Percentiles rank a stretch among this genome's conserved stretches.
These are phyloP conservation scores for Nannochloropsis salina DNA, from an alignment of 108 stramenopile genomes.

Conservation along the genomic window DNA sequence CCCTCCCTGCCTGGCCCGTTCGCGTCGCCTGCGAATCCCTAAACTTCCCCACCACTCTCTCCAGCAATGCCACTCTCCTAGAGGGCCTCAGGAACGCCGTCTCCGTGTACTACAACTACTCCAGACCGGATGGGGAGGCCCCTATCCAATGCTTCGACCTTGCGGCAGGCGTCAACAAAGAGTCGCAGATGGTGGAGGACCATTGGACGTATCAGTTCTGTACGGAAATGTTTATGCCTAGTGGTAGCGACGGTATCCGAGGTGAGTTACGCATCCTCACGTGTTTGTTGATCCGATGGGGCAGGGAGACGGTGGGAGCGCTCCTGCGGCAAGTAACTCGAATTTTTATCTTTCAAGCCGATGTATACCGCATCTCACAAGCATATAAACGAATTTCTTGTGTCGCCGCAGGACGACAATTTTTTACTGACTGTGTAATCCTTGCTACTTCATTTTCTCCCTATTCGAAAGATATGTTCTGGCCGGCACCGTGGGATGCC, in stretches of 20 bases:
- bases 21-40: constrained; percentile 30
- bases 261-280: neutral
- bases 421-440: too few species aligned
- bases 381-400: too few species aligned
- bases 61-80: constrained; percentile 22
- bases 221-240: constrained; percentile 56
- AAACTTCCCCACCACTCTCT: neutral
- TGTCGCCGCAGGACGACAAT: too few species aligned
- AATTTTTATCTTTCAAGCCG: too few species aligned
- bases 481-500: constrained; percentile 38
- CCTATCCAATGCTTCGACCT: constrained; percentile 30
- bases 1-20: constrained; percentile 44
- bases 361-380: too few species aligned
- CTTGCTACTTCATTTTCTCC: too few species aligned
- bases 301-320: too few species aligned
- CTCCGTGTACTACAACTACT: constrained; percentile 38
- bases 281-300: too few species aligned
- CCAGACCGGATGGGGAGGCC: constrained; percentile 14
- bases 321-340: too few species aligned
- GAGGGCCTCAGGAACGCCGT: constrained; percentile 27
- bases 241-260: constrained; percentile 40
- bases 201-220: constrained; percentile 45
- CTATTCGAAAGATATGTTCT: constrained; percentile 52
- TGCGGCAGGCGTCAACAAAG: constrained; percentile 42
- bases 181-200: constrained; percentile 30